A percentile compares a stretch with the other conserved stretches of the same genome.
These are phyloP conservation scores for Mortierella sp. DNA, from an alignment of 371 early-diverging fungal genomes.

Conservation along the genomic window DNA sequence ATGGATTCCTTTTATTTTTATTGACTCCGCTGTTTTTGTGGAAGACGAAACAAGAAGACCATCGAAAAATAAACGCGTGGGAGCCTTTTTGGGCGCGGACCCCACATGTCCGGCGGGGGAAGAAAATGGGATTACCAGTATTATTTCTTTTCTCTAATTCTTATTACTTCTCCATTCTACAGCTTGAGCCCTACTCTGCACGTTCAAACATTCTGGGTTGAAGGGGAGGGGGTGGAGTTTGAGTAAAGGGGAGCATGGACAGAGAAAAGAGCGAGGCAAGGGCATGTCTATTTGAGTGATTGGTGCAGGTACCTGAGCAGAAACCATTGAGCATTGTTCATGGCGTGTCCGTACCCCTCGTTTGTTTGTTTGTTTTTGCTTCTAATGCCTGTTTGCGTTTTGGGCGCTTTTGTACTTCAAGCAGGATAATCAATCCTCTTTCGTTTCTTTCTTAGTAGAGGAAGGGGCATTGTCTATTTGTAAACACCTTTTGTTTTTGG, in stretches of 20 bases:
- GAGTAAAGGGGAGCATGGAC: neutral
- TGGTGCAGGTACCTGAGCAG: neutral
- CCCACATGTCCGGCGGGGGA: neutral
- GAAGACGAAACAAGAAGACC: neutral
- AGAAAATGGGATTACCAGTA: neutral
- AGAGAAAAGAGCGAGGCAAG: neutral
- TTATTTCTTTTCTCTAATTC: neutral
- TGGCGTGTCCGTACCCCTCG: neutral
- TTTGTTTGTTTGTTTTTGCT: neutral
- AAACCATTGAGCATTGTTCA: neutral
- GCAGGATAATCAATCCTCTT: neutral
- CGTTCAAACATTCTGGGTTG: neutral
- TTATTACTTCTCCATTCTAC: no score
- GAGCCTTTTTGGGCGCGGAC: slow-evolving; percentile 2
- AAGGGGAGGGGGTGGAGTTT: no score
- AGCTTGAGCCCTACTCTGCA: no score
- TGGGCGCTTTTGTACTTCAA: neutral
- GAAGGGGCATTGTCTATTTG: neutral
- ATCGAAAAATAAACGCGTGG: neutral
- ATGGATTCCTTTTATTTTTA: neutral
- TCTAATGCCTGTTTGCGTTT: neutral
- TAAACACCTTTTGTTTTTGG: neutral
- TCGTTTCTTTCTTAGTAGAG: neutral
- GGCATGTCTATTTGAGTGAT: neutral
- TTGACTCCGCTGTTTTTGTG: slow-evolving; percentile 6